A percentile compares a stretch with the other conserved stretches of the same genome.
Conservation (phyloP, 345 rosid genomes). For the Ceriops tagal region DNA sequence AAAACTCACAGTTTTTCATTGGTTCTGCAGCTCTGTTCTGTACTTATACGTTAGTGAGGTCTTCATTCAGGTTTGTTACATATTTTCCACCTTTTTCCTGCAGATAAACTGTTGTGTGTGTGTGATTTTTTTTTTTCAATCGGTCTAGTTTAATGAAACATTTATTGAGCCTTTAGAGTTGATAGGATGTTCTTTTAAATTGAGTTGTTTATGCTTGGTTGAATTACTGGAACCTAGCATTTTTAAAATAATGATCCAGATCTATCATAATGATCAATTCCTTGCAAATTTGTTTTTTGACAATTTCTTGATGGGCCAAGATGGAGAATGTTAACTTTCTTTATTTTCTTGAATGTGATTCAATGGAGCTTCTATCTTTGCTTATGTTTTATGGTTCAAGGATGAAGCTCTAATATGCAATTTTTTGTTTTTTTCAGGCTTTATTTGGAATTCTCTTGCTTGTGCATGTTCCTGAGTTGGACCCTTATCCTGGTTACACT, state of each 20-base stretch:
- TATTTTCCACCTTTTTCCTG: background rate
- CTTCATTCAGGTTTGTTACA: slow-evolving; percentile 66
- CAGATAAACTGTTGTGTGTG: background rate
- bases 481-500: slow-evolving; percentile 86
- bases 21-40: slow-evolving; percentile 59
- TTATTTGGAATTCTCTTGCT: slow-evolving; percentile 78
- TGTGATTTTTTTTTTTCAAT: background rate
- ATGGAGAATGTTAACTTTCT: slow-evolving; percentile 16
- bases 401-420: slow-evolving; percentile 15
- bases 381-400: background rate
- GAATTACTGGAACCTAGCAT: background rate
- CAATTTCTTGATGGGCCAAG: background rate
- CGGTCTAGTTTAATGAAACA: too few species aligned
- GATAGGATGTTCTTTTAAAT: background rate
- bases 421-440: slow-evolving; percentile 47
- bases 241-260: background rate
- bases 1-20: slow-evolving; percentile 26
- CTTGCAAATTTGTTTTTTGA: too few species aligned
- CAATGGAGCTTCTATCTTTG: slow-evolving; percentile 72
- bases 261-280: background rate
- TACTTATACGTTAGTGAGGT: slow-evolving; percentile 83
- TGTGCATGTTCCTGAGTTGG: slow-evolving; percentile 75
- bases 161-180: background rate
- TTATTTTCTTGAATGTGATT: slow-evolving; percentile 80
- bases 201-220: background rate